Conservation (phyloP, 306 rosid genomes). For the Casuarina glauca region DNA sequence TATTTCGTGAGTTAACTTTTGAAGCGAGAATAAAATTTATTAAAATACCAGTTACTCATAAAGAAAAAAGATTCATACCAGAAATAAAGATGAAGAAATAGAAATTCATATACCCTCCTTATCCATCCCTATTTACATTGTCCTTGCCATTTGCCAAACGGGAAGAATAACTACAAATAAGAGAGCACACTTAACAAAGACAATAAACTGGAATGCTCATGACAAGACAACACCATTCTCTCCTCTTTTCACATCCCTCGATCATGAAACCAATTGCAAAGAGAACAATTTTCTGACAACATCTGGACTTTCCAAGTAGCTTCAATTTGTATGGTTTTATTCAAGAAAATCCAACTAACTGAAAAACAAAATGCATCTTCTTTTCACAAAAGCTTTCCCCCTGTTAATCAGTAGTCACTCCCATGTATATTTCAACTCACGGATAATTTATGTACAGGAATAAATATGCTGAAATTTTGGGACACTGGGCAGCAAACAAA, state of each 20-base stretch:
- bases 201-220: not conserved
- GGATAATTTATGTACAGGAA: constrained; percentile 51
- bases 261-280: not conserved
- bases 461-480: not conserved
- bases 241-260: too few relatives aligned
- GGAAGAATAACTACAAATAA: too few relatives aligned
- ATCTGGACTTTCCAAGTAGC: constrained; percentile 1
- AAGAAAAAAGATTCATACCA: too few relatives aligned
- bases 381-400: constrained; percentile 31
- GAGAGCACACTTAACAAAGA: not conserved
- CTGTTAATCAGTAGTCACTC: constrained; percentile 37
- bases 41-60: too few relatives aligned
- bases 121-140: too few relatives aligned
- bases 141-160: too few relatives aligned
- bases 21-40: too few relatives aligned
- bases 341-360: constrained; percentile 13
- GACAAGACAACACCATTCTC: not conserved
- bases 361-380: constrained; percentile 16
- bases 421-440: constrained; percentile 58
- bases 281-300: not conserved
- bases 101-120: too few relatives aligned
- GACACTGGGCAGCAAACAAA: constrained; percentile 4
- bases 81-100: too few relatives aligned
- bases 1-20: too few relatives aligned
- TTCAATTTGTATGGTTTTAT: constrained; percentile 42